Conservation (phyloP, 176 grass and related monocot species). For the Oryza meridionalis region DNA sequence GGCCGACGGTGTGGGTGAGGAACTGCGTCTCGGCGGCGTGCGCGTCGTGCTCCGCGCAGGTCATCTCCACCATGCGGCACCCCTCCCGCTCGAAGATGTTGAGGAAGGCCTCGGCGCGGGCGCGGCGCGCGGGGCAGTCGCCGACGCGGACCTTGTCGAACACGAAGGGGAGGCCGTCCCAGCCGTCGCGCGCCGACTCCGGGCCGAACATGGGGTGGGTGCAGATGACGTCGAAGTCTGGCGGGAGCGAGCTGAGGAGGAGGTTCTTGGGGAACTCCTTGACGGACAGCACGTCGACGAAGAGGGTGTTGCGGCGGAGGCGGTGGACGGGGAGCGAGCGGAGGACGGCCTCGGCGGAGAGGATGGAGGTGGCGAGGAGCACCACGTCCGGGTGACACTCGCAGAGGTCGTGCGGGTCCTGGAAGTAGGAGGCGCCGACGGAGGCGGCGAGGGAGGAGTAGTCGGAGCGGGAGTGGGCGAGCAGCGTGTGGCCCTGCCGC, state of each 20-base stretch:
- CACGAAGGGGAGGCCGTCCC: conserved; percentile 63
- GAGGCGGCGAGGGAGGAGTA: conserved; percentile 55
- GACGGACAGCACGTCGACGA: conserved; percentile 84
- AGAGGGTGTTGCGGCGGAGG: conserved; percentile 78
- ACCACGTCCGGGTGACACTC: conserved; percentile 88
- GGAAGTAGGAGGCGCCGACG: conserved; percentile 58
- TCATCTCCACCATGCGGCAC: conserved; percentile 84
- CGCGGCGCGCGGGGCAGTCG: conserved; percentile 34
- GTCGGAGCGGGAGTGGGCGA: conserved; percentile 80
- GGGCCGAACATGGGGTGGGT: conserved; percentile 94
- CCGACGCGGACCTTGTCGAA: conserved; percentile 73
- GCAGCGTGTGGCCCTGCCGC: conserved; percentile 72
- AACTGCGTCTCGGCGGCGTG: conserved; percentile 76
- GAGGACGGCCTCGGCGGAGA: conserved; percentile 66
- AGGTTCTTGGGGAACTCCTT: conserved; percentile 86
- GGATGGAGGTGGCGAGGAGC: conserved; percentile 70
- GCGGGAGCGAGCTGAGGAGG: conserved; percentile 51
- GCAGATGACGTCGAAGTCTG: conserved; percentile 72
- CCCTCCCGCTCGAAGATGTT: conserved; percentile 61
- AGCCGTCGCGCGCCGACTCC: conserved; percentile 65
- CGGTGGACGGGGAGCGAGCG: conserved; percentile 71
- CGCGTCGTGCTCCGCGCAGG: conserved; percentile 68
- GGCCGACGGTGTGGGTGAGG: conserved; percentile 77
- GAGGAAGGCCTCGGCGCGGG: conserved; percentile 57
- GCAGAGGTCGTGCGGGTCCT: conserved; percentile 80